These are phyloP conservation scores for Tricholoma flavovirens DNA, from an alignment of 768 basidiomycete species.

Conservation along the genomic window DNA sequence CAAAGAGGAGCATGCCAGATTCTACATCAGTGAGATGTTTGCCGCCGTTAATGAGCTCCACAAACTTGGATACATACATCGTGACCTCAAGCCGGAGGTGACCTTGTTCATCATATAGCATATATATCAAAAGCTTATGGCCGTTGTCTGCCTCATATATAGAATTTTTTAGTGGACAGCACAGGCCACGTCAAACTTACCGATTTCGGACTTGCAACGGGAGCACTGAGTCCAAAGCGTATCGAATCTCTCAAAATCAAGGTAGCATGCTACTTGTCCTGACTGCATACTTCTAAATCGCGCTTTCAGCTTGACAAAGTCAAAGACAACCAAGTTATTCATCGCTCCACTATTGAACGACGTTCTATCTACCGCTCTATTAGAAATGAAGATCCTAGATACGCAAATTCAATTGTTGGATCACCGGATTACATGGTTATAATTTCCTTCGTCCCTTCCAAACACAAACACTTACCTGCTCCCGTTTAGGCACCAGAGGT, in stretches of 20 bases:
- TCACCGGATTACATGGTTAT: conserved; percentile 95
- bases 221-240: conserved; percentile 87
- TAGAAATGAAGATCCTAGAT: conserved; percentile 83
- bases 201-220: conserved; percentile 96
- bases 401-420: conserved; percentile 96
- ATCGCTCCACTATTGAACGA: conserved; percentile 89
- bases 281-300: not conserved
- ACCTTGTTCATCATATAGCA: conserved; percentile 11
- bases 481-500: conserved; percentile 69
- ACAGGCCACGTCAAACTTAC: conserved; percentile 96
- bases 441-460: not conserved
- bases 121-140: not conserved
- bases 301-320: conserved; percentile 81
- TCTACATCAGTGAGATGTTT: conserved; percentile 99
- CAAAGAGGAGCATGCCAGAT: conserved; percentile 94
- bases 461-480: not conserved
- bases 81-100: conserved; percentile 97
- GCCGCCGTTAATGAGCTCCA: conserved; percentile 89
- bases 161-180: conserved; percentile 97
- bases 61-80: conserved; percentile 96
- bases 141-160: not conserved
- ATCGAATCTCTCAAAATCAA: conserved; percentile 95
- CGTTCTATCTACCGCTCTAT: conserved; percentile 93
- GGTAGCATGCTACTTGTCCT: conserved; percentile 33
- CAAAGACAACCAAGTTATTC: conserved; percentile 86